Base-by-base conservation (phyloP, 2,329 filamentous ascomycete species). In the Calonectria pseudoturangicola region DNA sequence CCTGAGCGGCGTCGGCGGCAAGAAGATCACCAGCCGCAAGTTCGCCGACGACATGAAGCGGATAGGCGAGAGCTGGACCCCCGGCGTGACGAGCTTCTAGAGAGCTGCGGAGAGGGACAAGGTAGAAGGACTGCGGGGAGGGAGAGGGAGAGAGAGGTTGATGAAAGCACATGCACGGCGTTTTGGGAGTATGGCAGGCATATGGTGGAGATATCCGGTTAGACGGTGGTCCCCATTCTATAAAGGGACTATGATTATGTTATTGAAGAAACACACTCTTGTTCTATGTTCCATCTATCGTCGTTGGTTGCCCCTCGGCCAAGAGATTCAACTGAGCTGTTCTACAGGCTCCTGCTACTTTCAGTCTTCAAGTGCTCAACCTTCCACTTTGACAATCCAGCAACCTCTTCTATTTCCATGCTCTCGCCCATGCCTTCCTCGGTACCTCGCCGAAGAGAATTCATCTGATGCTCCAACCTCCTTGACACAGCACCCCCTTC, bases 51-150 rank as follows among this genome's bases (percentile, higher is more conserved):
- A 98, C 80, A 93, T 99, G 82, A 92, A 93, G 82, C 89, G 93
- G 77, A 97, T 99, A 83, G 97, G 95, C 41, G 94, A 96, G 81
- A 86, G 86, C 1, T 99, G 97, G 96, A 90, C 89, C 70, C 95
- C 95, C 1, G 95, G 95, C 10, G 87, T 94, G 63, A 87, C 87
- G 73, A 89, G 77, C 73, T 83, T 94, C 72, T 94, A 21, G 21
- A 21, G 82, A 88, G 33, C 43, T 71, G 21, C 18, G 16, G 18
- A 1, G 16, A 2, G 10, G 51, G 18, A 7, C 18, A 56, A n/a
- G 9, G 10, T 33, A 2, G n/a, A n/a, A 36, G 21, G 28, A 21
- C 5, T 3, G 21, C 2, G 12, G 6, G 18, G 51, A 30, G 21
- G n/a, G 13, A 21, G n/a, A 41, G 58, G 68, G 50, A n/a, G n/a